Base-by-base conservation (phyloP, 768 basidiomycete species). In the Coprinopsis cinerea region DNA sequence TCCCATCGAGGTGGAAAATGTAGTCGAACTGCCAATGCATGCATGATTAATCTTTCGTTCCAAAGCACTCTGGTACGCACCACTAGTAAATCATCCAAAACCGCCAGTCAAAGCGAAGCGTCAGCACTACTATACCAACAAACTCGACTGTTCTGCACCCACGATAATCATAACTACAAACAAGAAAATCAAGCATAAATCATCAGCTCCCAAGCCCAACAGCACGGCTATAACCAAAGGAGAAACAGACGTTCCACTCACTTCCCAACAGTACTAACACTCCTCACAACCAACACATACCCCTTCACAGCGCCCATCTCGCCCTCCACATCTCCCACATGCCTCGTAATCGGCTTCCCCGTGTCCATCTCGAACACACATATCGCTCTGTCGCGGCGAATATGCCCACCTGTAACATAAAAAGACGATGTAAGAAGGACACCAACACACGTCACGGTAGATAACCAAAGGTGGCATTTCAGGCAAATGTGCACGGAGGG, bases 331-430 rank as follows among this genome's bases (percentile, higher is more conserved):
- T 71, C 79, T 0, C 81, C 82, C 22, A 70, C 72, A 61, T 85
- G 83, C 27, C 83, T 63, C 4, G 74, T 74, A 32, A 85, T 64
- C 6, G 83, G 82, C 20, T 72, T 73, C 5, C 73, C 78, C 2
- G 72, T 72, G 42, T 85, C 82, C 24, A 76, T 72, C 59, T 84
- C 83, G 47, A 84, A 84, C 35, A 85, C 63, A 52, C 83, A 84
- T 22, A 74, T 0, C 77, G 79, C 82, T 23, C 75, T 70, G n/a
- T 73, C 63, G 42, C 73, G 69, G 2, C 67, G 63, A 47, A 77
- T 56, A 32, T 45, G 44, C 13, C 44, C 44, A 27, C 28, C 18
- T 23, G 24, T 40, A 18, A 20, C 9, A 7, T 11, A n/a, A n/a
- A n/a, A n/a, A n/a, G n/a, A n/a, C n/a, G n/a, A n/a, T n/a, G n/a